Evolutionary conservation across 768 basidiomycete species (phyloP).

Genomic region (Collybia nuda): DNA sequence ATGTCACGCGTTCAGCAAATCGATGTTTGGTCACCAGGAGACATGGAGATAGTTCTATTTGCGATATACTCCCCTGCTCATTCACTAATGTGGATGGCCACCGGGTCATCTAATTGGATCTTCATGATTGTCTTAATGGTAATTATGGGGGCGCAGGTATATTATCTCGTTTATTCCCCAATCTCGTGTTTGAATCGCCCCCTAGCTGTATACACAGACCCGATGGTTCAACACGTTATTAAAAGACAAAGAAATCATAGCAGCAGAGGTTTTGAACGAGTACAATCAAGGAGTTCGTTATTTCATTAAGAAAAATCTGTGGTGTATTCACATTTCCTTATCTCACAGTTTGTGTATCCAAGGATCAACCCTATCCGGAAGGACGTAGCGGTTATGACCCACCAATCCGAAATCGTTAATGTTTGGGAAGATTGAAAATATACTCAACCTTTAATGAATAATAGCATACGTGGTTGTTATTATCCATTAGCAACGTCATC

Average conservation of each 20-base stretch:
- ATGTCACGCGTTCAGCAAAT: constrained; percentile 68
- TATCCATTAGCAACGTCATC: constrained; percentile 12
- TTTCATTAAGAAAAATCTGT: background rate
- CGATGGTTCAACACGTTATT: constrained; percentile 61
- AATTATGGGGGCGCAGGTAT: constrained; percentile 62
- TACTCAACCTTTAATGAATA: background rate
- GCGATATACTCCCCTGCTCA: constrained; percentile 80
- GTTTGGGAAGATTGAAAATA: constrained; percentile 47
- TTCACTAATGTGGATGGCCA: constrained; percentile 70
- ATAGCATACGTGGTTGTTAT: too few relatives aligned
- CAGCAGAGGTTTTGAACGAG: constrained; percentile 81
- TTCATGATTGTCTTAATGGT: constrained; percentile 69
- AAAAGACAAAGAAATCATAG: constrained; percentile 74
- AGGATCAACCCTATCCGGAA: constrained; percentile 71
- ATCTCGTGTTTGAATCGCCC: background rate
- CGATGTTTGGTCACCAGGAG: constrained; percentile 76
- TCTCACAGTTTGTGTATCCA: constrained; percentile 76
- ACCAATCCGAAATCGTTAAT: constrained; percentile 75
- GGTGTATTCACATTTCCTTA: background rate
- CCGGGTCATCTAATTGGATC: constrained; percentile 75
- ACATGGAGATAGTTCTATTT: constrained; percentile 69
- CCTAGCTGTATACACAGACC: constrained; percentile 49
- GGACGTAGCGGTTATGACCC: constrained; percentile 84
- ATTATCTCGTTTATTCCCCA: constrained; percentile 13
- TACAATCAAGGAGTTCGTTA: constrained; percentile 73